phyloP scores from a whole-genome alignment of 75 land plant genomes.

The Pinus taeda region DNA sequence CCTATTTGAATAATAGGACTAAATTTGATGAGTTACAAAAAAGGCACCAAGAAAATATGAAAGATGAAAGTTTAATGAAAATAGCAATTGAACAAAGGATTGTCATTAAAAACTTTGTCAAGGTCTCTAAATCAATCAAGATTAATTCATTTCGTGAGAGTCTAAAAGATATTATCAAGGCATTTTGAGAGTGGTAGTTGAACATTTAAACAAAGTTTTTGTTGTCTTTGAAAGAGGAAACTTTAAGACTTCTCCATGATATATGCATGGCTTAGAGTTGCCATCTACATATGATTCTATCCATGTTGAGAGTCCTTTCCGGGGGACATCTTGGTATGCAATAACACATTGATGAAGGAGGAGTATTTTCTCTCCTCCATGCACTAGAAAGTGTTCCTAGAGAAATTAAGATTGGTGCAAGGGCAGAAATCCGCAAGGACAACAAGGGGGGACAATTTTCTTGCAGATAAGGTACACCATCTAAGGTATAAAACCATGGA shows the following conservation, averaged over 20 bases:
- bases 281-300: slow-evolving; percentile 93
- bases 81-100: slow-evolving; percentile 69
- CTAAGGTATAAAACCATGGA: slow-evolving; percentile 88
- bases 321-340: slow-evolving; percentile 85
- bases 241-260: slow-evolving; percentile 65
- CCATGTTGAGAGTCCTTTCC: slow-evolving; percentile 85
- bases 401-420: slow-evolving; percentile 95
- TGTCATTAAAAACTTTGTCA: slow-evolving; percentile 89
- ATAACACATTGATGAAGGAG: slow-evolving; percentile 69
- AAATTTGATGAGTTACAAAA: slow-evolving; percentile 71
- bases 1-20: slow-evolving; percentile 80
- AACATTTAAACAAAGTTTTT: slow-evolving; percentile 68
- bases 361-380: slow-evolving; percentile 81
- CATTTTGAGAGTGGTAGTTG: slow-evolving; percentile 62
- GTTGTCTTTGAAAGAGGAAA: slow-evolving; percentile 55
- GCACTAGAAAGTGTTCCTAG: slow-evolving; percentile 94
- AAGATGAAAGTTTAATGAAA: slow-evolving; percentile 64
- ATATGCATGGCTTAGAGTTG: slow-evolving; percentile 63
- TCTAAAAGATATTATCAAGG: slow-evolving; percentile 85
- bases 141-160: slow-evolving; percentile 88
- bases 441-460: slow-evolving; percentile 81
- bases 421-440: slow-evolving; percentile 89
- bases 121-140: slow-evolving; percentile 93
- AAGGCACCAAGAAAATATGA: slow-evolving; percentile 54
- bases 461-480: slow-evolving; percentile 58